Base-by-base conservation (phyloP, 2,329 filamentous ascomycete species). In the Penicillium janthinellum region DNA sequence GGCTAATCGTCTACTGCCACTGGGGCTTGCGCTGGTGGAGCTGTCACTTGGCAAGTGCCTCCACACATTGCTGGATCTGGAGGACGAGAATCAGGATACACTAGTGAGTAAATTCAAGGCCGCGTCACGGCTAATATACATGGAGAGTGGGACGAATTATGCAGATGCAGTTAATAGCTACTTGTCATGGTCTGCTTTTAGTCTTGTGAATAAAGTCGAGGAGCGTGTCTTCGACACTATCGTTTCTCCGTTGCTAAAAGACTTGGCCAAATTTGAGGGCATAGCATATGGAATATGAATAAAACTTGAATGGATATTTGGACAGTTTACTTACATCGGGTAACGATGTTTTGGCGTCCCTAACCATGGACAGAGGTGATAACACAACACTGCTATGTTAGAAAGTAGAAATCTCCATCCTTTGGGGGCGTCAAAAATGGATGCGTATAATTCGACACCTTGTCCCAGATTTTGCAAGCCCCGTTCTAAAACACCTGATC, bases 191-290 rank as follows among this genome's bases (percentile, higher is more conserved):
- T 57, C 56, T 25, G 35, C 31, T 15, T 10, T 56, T 17, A 56
- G 0, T 45, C n/a, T 51, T 17, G 56, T 58, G n/a, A 57, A 41
- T 31, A 20, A 4, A 4, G 42, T 58, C 14, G 53, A 58, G 48
- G 53, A 60, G 17, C 58, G 53, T n/a, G 49, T 60, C 11, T 60
- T 56, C 31, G 38, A 60, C n/a, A 53, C 41, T 2, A 58, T 63
- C n/a, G 49, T 60, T 20, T 58, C 61, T 51, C 61, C 55, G 6
- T 48, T 61, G 37, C 17, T 61, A 17, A 52, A 50, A 39, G 56
- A 63, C 34, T n/a, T 63, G 44, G 54, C 55, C 7, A 61, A 59
- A 35, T 59, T 61, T 41, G 57, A 59, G 14, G 47, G 57, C 2
- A 49, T 56, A 44, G 22, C 51, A n/a, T 54, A 14, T 20, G 20